Conservation (phyloP, 1,284 basidiomycete genomes). For the Stereum hirsutum region DNA sequence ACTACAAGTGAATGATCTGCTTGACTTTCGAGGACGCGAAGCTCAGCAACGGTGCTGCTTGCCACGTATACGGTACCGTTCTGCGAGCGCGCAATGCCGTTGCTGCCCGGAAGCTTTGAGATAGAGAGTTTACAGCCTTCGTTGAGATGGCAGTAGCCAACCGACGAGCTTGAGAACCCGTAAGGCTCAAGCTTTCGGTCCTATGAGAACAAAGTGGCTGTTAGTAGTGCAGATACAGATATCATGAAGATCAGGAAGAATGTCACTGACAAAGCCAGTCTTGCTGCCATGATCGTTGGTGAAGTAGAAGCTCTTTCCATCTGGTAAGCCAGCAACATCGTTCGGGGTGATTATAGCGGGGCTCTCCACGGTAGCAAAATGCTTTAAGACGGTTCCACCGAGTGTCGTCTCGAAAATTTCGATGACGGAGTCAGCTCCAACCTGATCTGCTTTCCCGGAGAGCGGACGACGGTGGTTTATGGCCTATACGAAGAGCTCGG, state of each 20-base stretch:
- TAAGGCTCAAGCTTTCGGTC: conserved; percentile 12
- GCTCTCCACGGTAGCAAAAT: conserved; percentile 51
- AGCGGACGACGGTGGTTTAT: conserved; percentile 54
- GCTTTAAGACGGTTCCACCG: conserved; percentile 34
- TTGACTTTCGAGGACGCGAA: conserved; percentile 47
- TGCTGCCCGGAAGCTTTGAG: conserved; percentile 32
- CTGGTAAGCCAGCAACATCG: conserved; percentile 52
- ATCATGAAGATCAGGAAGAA: neutral
- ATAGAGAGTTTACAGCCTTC: conserved; percentile 50
- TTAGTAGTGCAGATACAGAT: neutral
- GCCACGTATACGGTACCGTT: conserved; percentile 55
- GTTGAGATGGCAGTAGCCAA: conserved; percentile 50
- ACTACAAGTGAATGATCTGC: conserved; percentile 44
- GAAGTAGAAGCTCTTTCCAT: conserved; percentile 54
- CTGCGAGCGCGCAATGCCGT: conserved; percentile 44
- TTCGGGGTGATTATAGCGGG: conserved; percentile 59
- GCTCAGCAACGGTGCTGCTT: conserved; percentile 26
- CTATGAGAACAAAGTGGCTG: conserved; percentile 19
- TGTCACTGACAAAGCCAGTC: conserved; percentile 36
- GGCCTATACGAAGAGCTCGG: conserved; percentile 54
- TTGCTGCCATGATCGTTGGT: conserved; percentile 62
- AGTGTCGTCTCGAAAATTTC: conserved; percentile 58
- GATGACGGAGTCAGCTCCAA: conserved; percentile 63
- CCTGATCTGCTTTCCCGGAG: conserved; percentile 24
- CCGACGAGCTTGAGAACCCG: conserved; percentile 23